Conservation (phyloP, 2,329 filamentous ascomycete species). For the Xylariaceae sp. region DNA sequence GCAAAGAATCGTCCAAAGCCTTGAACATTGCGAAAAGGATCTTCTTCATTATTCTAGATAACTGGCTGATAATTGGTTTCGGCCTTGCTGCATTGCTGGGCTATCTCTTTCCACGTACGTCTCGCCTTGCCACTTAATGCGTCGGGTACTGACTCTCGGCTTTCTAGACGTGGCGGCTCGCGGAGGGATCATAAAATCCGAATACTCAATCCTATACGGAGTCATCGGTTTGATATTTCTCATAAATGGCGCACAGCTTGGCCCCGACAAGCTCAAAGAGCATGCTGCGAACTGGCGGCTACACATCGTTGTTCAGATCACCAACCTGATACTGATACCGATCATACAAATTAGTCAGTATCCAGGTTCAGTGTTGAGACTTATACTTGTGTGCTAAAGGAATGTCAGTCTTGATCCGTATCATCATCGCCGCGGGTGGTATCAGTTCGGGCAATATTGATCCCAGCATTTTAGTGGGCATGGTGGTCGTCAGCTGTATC, state of each 20-base stretch:
- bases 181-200: slow-evolving; percentile 49
- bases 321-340: slow-evolving; percentile 64
- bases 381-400: slow-evolving; percentile 17
- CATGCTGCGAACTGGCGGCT: slow-evolving; percentile 65
- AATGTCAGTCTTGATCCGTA: slow-evolving; percentile 40
- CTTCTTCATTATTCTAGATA: slow-evolving; percentile 23
- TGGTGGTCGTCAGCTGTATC: slow-evolving; percentile 63
- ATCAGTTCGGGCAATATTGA: slow-evolving; percentile 56
- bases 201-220: slow-evolving; percentile 62
- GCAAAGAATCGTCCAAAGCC: slow-evolving; percentile 1
- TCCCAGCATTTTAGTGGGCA: slow-evolving; percentile 61
- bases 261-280: slow-evolving; percentile 55
- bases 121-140: not conserved
- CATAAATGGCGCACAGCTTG: slow-evolving; percentile 65
- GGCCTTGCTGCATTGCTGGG: slow-evolving; percentile 28
- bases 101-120: slow-evolving; percentile 43
- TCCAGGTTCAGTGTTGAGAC: not conserved
- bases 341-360: slow-evolving; percentile 53
- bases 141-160: not conserved
- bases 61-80: slow-evolving; percentile 31
- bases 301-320: slow-evolving; percentile 63
- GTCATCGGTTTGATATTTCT: slow-evolving; percentile 67
- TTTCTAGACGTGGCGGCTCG: slow-evolving; percentile 42
- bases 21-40: slow-evolving; percentile 12
- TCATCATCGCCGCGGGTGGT: slow-evolving; percentile 44